Evolutionary conservation across 192 early-diverging fungal species (phyloP), one percentile per base, ranked within the genome.

Genomic region (Dissophora ornata): DNA sequence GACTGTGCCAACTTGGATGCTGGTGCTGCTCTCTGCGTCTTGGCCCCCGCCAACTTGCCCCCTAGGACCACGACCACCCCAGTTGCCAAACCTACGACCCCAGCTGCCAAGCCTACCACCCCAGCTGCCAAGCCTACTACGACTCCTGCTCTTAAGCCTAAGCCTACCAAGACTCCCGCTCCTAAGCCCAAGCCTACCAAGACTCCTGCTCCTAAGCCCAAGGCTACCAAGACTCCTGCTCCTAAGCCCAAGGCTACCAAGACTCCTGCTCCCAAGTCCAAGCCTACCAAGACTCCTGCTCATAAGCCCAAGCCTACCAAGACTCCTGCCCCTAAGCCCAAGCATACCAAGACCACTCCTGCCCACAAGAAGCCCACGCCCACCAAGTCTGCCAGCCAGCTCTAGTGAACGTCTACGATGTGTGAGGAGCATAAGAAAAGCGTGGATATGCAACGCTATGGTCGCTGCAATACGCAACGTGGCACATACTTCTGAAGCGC

Each of bases 1-100:
- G 44, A 75, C n/a, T 75, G 71, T 57, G 51, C 26, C 18, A 75
- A 75, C 62, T 60, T 75, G 71, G 71, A 75, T 47, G 57, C 63
- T 18, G 63, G 50, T n/a, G 24, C 22, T 18, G 53, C 56, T 40
- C 0, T 75, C 19, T 75, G 71, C 30, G 62, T 75, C 40, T 33
- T 59, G 3, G 19, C n/a, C 29, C 44, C 18, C 19, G 22, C 36
- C 50, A 52, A 41, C 26, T 22, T 29, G 19, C 44, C 52, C 21
- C 32, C 21, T 1, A 16, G 22, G 33, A 62, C 28, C 38, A 12
- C 26, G 8, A 22, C 49, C 2, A 56, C 2, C 57, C n/a, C n/a
- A n/a, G n/a, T 10, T 33, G 2, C 25, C 28, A 61, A 61, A 46
- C 44, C 58, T 34, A 52, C 18, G 49, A 25, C 29, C n/a, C 29